Base-by-base conservation (phyloP, 306 rosid species). In the Argentina anserina region DNA sequence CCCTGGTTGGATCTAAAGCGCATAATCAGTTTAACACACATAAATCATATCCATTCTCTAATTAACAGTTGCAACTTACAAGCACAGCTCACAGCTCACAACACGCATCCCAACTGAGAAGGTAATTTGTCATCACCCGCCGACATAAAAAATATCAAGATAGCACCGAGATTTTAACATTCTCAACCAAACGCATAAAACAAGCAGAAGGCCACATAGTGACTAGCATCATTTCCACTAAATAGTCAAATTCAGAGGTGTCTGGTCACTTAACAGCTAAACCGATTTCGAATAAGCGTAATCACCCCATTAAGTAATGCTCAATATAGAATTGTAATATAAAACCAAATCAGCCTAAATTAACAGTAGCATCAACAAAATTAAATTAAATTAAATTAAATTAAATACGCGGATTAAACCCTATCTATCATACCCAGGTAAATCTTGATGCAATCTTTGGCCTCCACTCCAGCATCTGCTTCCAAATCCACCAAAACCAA, bases 361-460 rank as follows among this genome's bases (percentile, higher is more conserved):
- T 2, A 46, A n/a, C n/a, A 6, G 72, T 60, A 59, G 34, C 10
- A 71, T 71, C 13, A 66, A 34, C 64, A 63, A 14, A 39, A 70
- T 17, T 3, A 71, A 43, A 42, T 61, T 60, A 31, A 23, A 43
- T 41, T 1, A 23, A 39, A 70, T 17, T 3, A 71, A 43, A 42
- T 61, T 60, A 31, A 23, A 43, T 41, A 25, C 18, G 21, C 1
- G 25, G 33, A 29, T 42, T 3, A n/a, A 63, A 68, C n/a, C n/a
- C n/a, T n/a, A 66, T 7, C 12, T 58, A 65, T n/a, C 68, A 20
- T 89, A 91, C 98, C 98, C 33, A 93, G 81, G 63, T 75, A 93
- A 40, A 93, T 85, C 79, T 81, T 75, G 75, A 93, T 87, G 84
- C 97, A 93, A 21, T 90, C 96, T 69, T 83, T 87, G 11, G 97